Percentiles rank a stretch among this genome's conserved stretches.
phyloP scores from a whole-genome alignment of 495 filamentous ascomycete species.

The Podospora comata region DNA sequence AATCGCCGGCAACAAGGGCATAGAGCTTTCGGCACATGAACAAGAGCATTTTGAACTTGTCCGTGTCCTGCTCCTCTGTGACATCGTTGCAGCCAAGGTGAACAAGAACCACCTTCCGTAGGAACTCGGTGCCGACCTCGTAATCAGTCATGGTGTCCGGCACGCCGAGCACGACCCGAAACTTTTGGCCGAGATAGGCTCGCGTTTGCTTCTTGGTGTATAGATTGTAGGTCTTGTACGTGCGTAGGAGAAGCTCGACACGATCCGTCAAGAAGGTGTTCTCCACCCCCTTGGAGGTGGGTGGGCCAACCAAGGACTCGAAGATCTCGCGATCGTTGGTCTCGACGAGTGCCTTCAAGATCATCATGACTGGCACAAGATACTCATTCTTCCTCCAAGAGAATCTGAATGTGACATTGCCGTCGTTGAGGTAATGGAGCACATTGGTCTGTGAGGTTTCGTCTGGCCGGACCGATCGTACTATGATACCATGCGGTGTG shows the following conservation, averaged over 20 bases:
- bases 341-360: conserved; percentile 89
- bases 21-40: conserved; percentile 98
- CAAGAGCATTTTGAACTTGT: conserved; percentile 91
- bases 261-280: conserved; percentile 95
- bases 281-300: conserved; percentile 67
- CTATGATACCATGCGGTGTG: conserved; percentile 83
- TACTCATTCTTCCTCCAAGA: conserved; percentile 98
- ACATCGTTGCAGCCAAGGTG: conserved; percentile 82
- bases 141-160: conserved; percentile 77
- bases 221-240: conserved; percentile 84
- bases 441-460: conserved; percentile 98
- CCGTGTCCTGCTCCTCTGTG: conserved; percentile 72
- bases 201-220: conserved; percentile 75
- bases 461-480: conserved; percentile 87
- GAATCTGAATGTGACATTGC: conserved; percentile 94
- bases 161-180: conserved; percentile 78
- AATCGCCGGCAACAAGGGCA: conserved; percentile 85
- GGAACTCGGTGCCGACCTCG: conserved; percentile 83
- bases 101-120: conserved; percentile 83
- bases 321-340: conserved; percentile 97
- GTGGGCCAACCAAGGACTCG: conserved; percentile 74
- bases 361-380: conserved; percentile 90
- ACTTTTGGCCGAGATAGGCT: conserved; percentile 81
- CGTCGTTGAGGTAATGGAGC: conserved; percentile 90
- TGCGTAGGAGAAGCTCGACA: conserved; percentile 85